phyloP scores from a whole-genome alignment of 2,329 filamentous ascomycete species.

The Talaromyces sp. region DNA sequence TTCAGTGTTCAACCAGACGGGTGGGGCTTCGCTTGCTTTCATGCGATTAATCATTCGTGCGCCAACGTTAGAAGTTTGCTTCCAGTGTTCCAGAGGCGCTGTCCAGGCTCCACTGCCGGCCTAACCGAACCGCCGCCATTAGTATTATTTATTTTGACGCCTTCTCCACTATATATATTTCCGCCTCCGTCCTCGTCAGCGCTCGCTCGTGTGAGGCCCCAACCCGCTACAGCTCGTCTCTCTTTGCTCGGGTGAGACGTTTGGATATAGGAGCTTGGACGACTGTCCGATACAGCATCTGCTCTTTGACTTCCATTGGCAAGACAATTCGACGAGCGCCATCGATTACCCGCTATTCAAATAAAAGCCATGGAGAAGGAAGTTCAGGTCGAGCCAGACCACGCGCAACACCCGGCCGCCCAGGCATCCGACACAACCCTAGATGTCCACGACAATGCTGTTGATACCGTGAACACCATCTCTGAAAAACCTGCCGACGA shows the following conservation, averaged over 20 bases:
- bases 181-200: background rate
- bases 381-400: background rate
- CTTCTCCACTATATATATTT: background rate
- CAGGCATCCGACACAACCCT: constrained; percentile 6
- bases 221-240: background rate
- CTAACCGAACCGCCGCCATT: background rate
- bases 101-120: background rate
- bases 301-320: too few relatives aligned
- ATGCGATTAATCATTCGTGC: background rate
- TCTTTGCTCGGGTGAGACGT: background rate
- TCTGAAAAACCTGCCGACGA: background rate
- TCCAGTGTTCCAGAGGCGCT: too few relatives aligned
- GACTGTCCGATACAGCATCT: too few relatives aligned
- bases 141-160: background rate
- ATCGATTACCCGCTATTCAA: background rate
- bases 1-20: background rate
- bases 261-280: background rate
- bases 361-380: background rate
- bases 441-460: background rate
- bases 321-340: too few relatives aligned
- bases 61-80: too few relatives aligned
- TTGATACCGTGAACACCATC: background rate
- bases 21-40: background rate
- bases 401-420: background rate
- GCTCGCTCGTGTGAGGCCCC: background rate